phyloP scores from a whole-genome alignment of 2,329 filamentous ascomycete genomes.

The Aspergillus terreus region DNA sequence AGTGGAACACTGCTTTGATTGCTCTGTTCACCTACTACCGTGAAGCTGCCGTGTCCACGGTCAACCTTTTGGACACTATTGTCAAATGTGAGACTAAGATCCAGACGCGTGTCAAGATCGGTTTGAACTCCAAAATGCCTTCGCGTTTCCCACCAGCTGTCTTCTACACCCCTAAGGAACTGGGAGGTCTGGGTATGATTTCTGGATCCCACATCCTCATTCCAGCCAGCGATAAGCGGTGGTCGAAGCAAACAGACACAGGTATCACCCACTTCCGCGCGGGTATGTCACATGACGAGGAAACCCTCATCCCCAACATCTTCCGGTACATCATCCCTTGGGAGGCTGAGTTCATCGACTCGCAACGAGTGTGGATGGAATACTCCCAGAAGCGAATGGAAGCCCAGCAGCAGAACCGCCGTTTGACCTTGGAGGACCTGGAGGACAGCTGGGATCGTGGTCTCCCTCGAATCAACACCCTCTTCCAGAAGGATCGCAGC shows the following conservation, averaged over 20 bases:
- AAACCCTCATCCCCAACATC: conserved; percentile 96
- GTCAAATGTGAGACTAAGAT: conserved; percentile 99
- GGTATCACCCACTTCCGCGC: conserved; percentile 95
- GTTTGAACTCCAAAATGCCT: conserved; percentile 98
- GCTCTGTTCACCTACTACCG: conserved; percentile 98
- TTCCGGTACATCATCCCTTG: conserved; percentile 99
- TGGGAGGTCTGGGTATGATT: conserved; percentile 97
- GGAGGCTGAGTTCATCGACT: conserved; percentile 99
- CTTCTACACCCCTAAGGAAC: conserved; percentile 97
- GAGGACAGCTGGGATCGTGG: conserved; percentile 99
- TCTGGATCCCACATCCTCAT: conserved; percentile 98
- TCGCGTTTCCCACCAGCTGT: conserved; percentile 97
- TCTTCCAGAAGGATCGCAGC: conserved; percentile 97
- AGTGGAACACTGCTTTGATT: conserved; percentile 98
- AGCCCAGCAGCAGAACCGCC: conserved; percentile 93
- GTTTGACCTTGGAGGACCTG: conserved; percentile 89
- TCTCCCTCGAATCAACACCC: conserved; percentile 93
- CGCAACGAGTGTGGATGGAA: conserved; percentile 97
- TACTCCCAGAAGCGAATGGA: conserved; percentile 97
- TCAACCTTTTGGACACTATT: conserved; percentile 90
- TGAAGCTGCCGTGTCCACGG: conserved; percentile 93
- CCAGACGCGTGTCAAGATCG: conserved; percentile 97
- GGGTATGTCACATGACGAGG: conserved; percentile 97
- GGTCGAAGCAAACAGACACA: conserved; percentile 96
- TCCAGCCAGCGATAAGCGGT: conserved; percentile 93